Conservation (phyloP, 1,284 basidiomycete species). For the Serendipita sp. region DNA sequence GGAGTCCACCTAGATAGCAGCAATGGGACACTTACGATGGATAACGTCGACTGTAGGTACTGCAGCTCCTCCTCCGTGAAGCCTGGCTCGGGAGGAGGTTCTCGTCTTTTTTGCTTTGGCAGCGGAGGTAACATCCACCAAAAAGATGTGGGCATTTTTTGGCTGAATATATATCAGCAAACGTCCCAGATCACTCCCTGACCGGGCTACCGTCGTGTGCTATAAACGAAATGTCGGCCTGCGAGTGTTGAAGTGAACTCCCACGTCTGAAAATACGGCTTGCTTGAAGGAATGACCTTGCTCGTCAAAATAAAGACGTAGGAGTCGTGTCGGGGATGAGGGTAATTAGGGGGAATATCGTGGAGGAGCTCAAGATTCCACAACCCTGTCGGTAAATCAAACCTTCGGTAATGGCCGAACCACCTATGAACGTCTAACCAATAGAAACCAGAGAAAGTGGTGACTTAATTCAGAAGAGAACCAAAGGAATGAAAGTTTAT, state of each 20-base stretch:
- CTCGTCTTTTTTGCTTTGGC: slow-evolving; percentile 3
- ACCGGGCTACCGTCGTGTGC: no score
- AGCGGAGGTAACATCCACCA: background rate
- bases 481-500: no score
- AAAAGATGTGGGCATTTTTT: background rate
- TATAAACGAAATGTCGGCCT: no score
- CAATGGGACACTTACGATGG: background rate
- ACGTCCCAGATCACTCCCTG: no score
- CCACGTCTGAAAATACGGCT: no score
- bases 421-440: background rate
- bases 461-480: no score
- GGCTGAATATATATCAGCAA: background rate
- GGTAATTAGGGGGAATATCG: no score
- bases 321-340: no score
- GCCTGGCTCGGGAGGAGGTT: background rate
- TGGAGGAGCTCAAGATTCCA: background rate
- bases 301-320: no score
- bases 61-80: slow-evolving; percentile 4
- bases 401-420: background rate
- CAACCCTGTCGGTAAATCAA: background rate
- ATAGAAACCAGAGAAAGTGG: background rate
- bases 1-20: background rate
- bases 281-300: no score
- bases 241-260: no score
- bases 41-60: background rate